phyloP scores from a whole-genome alignment of 805 yeast genomes.

The Vanderwaltozyma tropicalis region DNA sequence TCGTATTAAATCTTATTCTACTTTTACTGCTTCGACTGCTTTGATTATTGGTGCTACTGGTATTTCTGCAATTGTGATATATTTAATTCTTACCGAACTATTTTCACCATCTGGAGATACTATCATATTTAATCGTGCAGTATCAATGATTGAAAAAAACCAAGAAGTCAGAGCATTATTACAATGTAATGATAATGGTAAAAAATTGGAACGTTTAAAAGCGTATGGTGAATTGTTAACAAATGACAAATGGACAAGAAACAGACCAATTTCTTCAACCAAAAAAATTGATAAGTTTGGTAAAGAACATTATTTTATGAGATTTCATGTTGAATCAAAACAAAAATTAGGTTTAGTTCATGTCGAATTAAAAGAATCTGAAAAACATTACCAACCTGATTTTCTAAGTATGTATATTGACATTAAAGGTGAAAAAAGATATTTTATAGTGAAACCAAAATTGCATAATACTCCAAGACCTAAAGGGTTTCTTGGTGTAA shows the following conservation, averaged over 20 bases:
- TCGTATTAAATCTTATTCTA: slow-evolving; percentile 43
- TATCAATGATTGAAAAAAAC: slow-evolving; percentile 62
- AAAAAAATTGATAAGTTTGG: slow-evolving; percentile 59
- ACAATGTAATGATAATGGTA: slow-evolving; percentile 33
- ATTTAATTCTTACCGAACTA: slow-evolving; percentile 67
- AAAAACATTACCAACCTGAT: slow-evolving; percentile 48
- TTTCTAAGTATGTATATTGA: slow-evolving; percentile 67
- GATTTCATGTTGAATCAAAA: slow-evolving; percentile 74
- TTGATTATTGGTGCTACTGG: slow-evolving; percentile 62
- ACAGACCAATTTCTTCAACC: slow-evolving; percentile 68
- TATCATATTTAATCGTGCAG: slow-evolving; percentile 79
- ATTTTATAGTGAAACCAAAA: slow-evolving; percentile 60
- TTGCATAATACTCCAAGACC: slow-evolving; percentile 35
- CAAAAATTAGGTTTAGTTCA: slow-evolving; percentile 57
- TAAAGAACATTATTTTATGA: slow-evolving; percentile 70
- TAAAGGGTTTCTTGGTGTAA: slow-evolving; percentile 66
- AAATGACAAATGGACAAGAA: slow-evolving; percentile 74
- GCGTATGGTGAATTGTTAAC: slow-evolving; percentile 70
- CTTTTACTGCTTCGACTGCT: slow-evolving; percentile 50
- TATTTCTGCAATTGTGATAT: slow-evolving; percentile 56
- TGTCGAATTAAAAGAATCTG: slow-evolving; percentile 63
- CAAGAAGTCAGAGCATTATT: slow-evolving; percentile 47
- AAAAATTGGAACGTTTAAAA: slow-evolving; percentile 49
- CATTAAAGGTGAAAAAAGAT: slow-evolving; percentile 57
- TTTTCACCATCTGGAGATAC: slow-evolving; percentile 89